Percentiles rank a stretch among this genome's conserved stretches.
Evolutionary conservation across 1,284 basidiomycete genomes (phyloP).

Genomic region (Sporisorium sorghi): DNA sequence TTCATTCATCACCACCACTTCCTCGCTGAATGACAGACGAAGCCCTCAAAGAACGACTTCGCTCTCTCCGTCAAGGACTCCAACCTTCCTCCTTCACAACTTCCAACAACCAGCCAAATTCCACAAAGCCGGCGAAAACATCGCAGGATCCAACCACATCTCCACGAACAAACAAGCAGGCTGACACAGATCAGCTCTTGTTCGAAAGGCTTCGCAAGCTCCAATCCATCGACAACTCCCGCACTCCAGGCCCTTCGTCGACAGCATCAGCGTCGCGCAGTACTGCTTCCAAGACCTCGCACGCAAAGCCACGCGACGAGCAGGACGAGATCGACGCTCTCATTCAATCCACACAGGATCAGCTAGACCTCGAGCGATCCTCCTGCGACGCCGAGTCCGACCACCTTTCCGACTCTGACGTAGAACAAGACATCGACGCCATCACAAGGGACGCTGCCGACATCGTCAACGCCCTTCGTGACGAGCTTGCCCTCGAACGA

Average conservation of each 20-base stretch:
- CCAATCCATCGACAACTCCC: background rate
- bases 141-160: too few relatives aligned
- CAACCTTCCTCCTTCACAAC: slow-evolving; percentile 1
- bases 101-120: slow-evolving; percentile 3
- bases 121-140: background rate
- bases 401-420: slow-evolving; percentile 20
- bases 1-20: background rate
- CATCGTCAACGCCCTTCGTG: slow-evolving; percentile 39
- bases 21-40: slow-evolving; percentile 27
- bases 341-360: slow-evolving; percentile 31
- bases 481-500: slow-evolving; percentile 39
- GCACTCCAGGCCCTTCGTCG: background rate
- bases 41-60: slow-evolving; percentile 37
- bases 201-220: slow-evolving; percentile 38
- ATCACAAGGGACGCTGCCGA: slow-evolving; percentile 30
- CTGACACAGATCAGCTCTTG: slow-evolving; percentile 19
- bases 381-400: slow-evolving; percentile 29
- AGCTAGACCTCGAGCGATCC: slow-evolving; percentile 30
- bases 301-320: slow-evolving; percentile 13
- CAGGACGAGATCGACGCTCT: slow-evolving; percentile 48
- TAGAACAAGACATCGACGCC: slow-evolving; percentile 24
- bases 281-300: background rate
- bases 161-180: background rate
- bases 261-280: background rate
- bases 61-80: slow-evolving; percentile 27